Conservation (phyloP, 139 green algal genomes). For the Coccomyxa sp. region DNA sequence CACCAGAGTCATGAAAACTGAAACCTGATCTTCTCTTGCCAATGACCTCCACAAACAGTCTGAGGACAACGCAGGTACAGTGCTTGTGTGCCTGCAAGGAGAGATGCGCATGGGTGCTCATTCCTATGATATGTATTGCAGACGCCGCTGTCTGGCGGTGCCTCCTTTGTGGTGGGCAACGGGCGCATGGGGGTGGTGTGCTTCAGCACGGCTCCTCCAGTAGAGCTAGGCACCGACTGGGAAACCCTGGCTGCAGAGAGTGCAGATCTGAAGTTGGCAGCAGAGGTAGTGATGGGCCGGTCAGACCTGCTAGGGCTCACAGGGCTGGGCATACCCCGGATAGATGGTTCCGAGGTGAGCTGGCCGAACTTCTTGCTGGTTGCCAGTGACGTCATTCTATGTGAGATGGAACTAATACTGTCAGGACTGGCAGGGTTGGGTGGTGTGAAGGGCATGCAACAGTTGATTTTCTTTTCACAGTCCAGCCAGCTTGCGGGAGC, state of each 20-base stretch:
- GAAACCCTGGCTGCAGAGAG: neutral
- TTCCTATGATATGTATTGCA: neutral
- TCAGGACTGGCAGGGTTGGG: no score
- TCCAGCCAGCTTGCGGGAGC: no score
- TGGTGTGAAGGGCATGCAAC: no score
- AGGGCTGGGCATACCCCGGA: neutral
- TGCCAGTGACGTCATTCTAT: no score
- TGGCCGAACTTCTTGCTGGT: no score
- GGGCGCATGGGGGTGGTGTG: neutral
- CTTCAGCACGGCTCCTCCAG: neutral
- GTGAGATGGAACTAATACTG: no score
- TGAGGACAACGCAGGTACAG: no score
- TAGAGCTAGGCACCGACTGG: neutral
- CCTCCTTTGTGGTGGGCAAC: neutral
- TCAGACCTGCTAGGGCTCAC: conserved; percentile 38
- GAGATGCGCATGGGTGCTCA: neutral
- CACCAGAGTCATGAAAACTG: no score
- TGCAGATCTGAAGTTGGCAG: conserved; percentile 17
- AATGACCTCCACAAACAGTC: no score
- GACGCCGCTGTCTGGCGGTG: neutral
- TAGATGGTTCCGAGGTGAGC: conserved; percentile 31
- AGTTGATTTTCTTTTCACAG: no score
- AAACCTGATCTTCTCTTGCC: no score
- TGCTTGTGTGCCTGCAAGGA: no score
- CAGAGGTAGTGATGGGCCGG: conserved; percentile 50